Evolutionary conservation across 148 eudicot species (phyloP), one percentile per base, ranked within the genome.

Genomic region (Rhododendron vialii): DNA sequence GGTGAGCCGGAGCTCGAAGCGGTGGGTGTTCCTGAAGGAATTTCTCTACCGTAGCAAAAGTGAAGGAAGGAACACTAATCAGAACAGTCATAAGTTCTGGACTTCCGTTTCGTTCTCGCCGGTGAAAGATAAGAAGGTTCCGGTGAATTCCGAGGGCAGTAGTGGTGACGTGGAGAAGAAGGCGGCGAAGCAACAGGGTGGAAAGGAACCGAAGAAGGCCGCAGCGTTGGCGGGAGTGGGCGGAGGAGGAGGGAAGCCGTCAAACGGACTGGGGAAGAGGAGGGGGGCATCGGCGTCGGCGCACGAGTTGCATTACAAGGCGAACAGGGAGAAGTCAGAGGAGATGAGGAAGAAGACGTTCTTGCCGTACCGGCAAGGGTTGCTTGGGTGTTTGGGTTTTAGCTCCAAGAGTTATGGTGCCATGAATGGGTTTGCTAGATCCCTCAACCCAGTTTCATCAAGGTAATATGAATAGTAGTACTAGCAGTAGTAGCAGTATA

Each of bases 281-380:
- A 88, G 95, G 83, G 88, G 93, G 88, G 88, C 93, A 80, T 85
- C 73, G 18, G 85, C 82, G 0, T 96, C 98, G 45, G 90, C 98
- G 51, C 99, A 96, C 48, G 98, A 96, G 88, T 33, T 91, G 87
- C 99, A 95, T 89, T 96, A 96, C 93, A 91, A 93, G 43, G 92
- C 94, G 73, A 93, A 96, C n/a, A 81, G 99, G 82, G 99, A 98
- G 22, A 95, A 93, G 85, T 92, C 99, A 48, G 97, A 96, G 92
- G 98, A 95, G 93, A 92, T 95, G 98, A 95, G 92, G 96, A 94
- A 91, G 92, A 96, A 93, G 94, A 96, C 98, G 15, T 93, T 83
- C 67, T 87, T 96, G 94, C 99, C 98, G 2, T 96, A 96, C 88
- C 91, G 95, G 84, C 99, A 96, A 91, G 99, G 99, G 0, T 77